phyloP scores from a whole-genome alignment of 2,329 filamentous ascomycete species.

The Thelonectria discophora region DNA sequence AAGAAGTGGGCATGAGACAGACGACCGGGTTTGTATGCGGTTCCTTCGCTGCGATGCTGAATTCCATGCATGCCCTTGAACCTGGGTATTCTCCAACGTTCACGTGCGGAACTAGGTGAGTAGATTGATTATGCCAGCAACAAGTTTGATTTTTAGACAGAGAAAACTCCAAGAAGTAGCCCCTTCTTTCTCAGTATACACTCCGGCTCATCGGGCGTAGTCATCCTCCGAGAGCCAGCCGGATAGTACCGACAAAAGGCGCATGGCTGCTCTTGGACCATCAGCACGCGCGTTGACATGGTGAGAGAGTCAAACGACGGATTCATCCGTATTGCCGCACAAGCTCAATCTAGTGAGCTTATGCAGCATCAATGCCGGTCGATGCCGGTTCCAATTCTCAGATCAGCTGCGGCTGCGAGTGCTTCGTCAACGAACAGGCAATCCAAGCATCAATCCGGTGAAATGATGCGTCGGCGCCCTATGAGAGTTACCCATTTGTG shows the following conservation, averaged over 20 bases:
- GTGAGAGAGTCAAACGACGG: background rate
- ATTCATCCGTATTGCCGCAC: background rate
- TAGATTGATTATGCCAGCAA: background rate
- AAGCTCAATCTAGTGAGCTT: background rate
- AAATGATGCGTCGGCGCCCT: background rate
- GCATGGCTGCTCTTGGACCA: background rate
- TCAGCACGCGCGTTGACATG: background rate
- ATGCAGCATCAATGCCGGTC: slow-evolving; percentile 1
- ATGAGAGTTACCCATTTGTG: background rate
- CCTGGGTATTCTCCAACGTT: too few species aligned
- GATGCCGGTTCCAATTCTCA: background rate
- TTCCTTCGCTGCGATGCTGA: background rate
- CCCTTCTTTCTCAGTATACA: background rate
- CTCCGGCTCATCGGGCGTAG: background rate
- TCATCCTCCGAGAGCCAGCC: background rate
- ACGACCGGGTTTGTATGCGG: background rate
- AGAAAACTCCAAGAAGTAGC: background rate
- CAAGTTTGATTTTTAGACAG: background rate
- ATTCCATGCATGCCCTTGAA: background rate
- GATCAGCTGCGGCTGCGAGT: background rate
- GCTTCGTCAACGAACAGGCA: background rate
- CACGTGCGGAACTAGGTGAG: background rate
- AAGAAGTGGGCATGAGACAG: background rate
- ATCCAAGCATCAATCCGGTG: background rate
- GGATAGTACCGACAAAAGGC: background rate